phyloP scores from a whole-genome alignment of 2,329 filamentous ascomycete species.

The Neonectria coccinea region DNA sequence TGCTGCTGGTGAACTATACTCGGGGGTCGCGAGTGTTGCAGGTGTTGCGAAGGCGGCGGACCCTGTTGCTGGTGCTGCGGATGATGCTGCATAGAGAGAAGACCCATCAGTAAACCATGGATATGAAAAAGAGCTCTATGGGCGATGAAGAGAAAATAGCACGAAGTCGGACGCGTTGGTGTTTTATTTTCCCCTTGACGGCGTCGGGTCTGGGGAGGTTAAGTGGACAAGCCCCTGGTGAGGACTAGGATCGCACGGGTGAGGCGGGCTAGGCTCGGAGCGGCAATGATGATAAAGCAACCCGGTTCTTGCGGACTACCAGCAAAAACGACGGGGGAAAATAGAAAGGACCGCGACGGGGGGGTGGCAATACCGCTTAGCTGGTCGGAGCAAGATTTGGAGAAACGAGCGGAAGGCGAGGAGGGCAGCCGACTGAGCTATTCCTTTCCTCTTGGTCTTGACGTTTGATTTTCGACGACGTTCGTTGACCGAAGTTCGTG shows the following conservation, averaged over 20 bases:
- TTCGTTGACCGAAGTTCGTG: conserved; percentile 32
- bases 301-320: conserved; percentile 48
- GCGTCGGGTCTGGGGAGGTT: conserved; percentile 59
- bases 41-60: conserved; percentile 73
- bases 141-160: conserved; percentile 50
- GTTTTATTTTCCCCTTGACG: conserved; percentile 63
- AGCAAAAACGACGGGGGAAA: conserved; percentile 40
- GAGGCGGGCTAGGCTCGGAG: conserved; percentile 62
- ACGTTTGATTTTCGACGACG: conserved; percentile 21
- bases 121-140: conserved; percentile 52
- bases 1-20: conserved; percentile 81
- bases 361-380: conserved; percentile 49
- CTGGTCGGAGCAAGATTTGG: conserved; percentile 30
- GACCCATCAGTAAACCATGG: conserved; percentile 66
- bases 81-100: conserved; percentile 79
- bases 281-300: conserved; percentile 55
- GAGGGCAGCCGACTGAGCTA: conserved; percentile 29
- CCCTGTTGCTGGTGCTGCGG: conserved; percentile 79
- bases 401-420: conserved; percentile 30
- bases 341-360: conserved; percentile 35
- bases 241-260: conserved; percentile 63
- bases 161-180: conserved; percentile 60
- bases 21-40: conserved; percentile 77
- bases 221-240: conserved; percentile 54
- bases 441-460: conserved; percentile 21